Conservation (phyloP, 2,329 filamentous ascomycete genomes). For the Dothideomycetes sp. region DNA sequence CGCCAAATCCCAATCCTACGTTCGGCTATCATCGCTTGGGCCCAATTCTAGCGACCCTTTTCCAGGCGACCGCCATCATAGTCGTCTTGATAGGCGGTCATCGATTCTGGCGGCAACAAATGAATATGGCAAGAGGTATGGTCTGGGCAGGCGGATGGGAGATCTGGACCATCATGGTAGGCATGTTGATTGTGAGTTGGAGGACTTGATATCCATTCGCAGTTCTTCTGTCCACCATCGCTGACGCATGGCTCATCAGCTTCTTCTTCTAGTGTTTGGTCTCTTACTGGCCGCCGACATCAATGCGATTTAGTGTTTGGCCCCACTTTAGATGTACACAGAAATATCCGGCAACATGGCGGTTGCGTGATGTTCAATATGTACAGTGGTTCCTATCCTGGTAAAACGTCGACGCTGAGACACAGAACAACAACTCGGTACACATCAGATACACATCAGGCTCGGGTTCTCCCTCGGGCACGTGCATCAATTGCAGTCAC, state of each 20-base stretch:
- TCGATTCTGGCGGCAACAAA: conserved; percentile 54
- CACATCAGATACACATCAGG: no score
- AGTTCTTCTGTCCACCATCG: background rate
- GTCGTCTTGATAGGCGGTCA: conserved; percentile 46
- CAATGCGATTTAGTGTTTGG: no score
- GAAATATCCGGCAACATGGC: no score
- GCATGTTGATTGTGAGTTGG: conserved; percentile 40
- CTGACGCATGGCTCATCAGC: conserved; percentile 12
- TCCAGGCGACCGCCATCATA: conserved; percentile 41
- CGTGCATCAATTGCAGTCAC: no score
- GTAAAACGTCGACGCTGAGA: no score
- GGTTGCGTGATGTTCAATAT: no score
- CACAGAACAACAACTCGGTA: no score
- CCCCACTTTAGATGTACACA: no score
- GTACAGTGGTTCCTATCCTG: no score
- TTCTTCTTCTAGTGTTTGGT: conserved; percentile 18
- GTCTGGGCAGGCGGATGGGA: conserved; percentile 52
- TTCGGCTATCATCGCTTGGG: conserved; percentile 55
- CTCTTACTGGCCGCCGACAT: conserved; percentile 19
- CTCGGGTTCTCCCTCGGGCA: no score
- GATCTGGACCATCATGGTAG: conserved; percentile 39
- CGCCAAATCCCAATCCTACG: conserved; percentile 31
- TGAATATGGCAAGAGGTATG: conserved; percentile 49
- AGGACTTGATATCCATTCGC: no score
- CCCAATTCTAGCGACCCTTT: conserved; percentile 46